These are phyloP conservation scores for Platanus orientalis DNA, from an alignment of 164 flowering plant genomes.

Conservation along the genomic window DNA sequence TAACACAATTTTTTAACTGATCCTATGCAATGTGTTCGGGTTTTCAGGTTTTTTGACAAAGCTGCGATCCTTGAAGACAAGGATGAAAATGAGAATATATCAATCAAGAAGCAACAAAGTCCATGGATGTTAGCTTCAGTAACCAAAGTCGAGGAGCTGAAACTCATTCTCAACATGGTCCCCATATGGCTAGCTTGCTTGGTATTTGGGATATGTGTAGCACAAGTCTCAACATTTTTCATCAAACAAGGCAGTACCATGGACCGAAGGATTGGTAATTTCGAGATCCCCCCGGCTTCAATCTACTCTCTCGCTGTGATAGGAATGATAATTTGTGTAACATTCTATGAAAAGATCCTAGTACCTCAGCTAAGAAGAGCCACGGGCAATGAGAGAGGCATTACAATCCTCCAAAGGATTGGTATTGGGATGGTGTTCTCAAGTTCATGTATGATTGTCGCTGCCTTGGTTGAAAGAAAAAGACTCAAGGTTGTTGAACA, in stretches of 20 bases:
- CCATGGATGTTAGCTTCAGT: constrained; percentile 70
- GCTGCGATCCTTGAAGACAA: constrained; percentile 65
- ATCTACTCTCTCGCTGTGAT: constrained; percentile 40
- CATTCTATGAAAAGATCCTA: constrained; percentile 50
- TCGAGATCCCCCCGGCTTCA: constrained; percentile 61
- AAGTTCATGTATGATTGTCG: constrained; percentile 25
- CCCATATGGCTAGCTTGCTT: constrained; percentile 55
- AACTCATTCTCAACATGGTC: constrained; percentile 54
- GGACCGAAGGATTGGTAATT: constrained; percentile 35
- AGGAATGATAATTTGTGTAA: constrained; percentile 41
- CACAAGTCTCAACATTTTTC: constrained; percentile 64
- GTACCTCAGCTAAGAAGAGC: constrained; percentile 44
- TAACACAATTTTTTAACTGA: no score
- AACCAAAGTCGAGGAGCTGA: constrained; percentile 66
- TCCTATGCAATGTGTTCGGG: no score
- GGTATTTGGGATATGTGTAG: constrained; percentile 49
- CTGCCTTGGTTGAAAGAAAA: constrained; percentile 52
- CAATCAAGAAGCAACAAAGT: constrained; percentile 20
- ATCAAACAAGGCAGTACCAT: no score
- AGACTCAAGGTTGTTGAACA: constrained; percentile 26
- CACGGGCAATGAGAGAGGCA: constrained; percentile 60
- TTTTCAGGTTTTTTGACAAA: constrained; percentile 77
- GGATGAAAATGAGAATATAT: constrained; percentile 3
- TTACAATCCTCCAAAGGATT: constrained; percentile 57
- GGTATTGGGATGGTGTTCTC: constrained; percentile 59